A percentile compares a stretch with the other conserved stretches of the same genome.
Evolutionary conservation across 1,284 basidiomycete genomes (phyloP).

Genomic region (Apiotrichum akiyoshidainum): DNA sequence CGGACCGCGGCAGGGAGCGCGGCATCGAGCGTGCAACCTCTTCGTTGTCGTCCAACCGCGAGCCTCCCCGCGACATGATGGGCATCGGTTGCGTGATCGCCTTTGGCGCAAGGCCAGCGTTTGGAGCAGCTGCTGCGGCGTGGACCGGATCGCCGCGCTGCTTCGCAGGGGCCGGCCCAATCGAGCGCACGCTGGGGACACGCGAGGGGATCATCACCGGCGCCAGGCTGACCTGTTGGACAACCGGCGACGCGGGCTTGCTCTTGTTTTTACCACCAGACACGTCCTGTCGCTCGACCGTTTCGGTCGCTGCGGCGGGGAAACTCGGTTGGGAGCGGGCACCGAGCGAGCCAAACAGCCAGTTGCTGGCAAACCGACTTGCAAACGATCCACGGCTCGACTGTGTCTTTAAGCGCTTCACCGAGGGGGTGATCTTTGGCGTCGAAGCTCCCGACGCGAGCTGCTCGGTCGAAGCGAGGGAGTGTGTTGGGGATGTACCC

Average conservation of each 20-base stretch:
- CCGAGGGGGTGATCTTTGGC: constrained; percentile 33
- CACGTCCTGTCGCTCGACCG: constrained; percentile 36
- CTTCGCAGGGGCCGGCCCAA: constrained; percentile 1
- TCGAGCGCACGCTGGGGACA: neutral
- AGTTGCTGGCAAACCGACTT: constrained; percentile 37
- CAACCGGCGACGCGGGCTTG: constrained; percentile 9
- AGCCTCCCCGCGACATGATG: constrained; percentile 26
- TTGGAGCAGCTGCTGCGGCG: neutral
- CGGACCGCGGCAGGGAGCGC: constrained; percentile 14
- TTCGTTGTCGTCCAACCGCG: constrained; percentile 23
- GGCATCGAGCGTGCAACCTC: constrained; percentile 16
- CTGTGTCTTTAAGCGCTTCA: constrained; percentile 36
- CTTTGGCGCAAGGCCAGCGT: neutral
- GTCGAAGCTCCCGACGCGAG: constrained; percentile 38
- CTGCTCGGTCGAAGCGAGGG: constrained; percentile 7
- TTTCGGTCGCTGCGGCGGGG: constrained; percentile 37
- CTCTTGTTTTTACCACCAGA: constrained; percentile 14
- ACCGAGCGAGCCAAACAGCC: constrained; percentile 38
- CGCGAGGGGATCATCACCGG: constrained; percentile 6
- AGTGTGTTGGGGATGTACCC: constrained; percentile 13
- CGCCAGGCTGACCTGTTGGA: neutral
- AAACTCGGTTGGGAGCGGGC: constrained; percentile 37
- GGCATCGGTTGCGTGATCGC: constrained; percentile 37
- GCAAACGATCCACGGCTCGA: constrained; percentile 43
- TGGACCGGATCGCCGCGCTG: neutral